These are phyloP conservation scores for Psilocybe cyanescens DNA, from an alignment of 768 basidiomycete species.

Conservation along the genomic window DNA sequence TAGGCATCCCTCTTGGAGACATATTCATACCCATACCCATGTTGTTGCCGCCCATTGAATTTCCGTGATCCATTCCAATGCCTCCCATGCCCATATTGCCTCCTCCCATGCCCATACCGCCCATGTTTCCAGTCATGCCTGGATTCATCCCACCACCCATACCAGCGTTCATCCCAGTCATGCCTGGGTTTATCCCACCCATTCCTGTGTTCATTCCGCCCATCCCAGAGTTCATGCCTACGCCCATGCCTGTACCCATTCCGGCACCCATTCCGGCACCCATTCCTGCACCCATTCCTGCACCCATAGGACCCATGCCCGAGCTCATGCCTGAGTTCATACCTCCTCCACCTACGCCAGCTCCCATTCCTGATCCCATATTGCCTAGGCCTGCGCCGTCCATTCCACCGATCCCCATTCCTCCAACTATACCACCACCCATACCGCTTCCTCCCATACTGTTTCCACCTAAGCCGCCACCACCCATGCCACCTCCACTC, in stretches of 20 bases:
- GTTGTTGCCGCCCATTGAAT: slow-evolving; percentile 1
- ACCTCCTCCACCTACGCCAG: slow-evolving; percentile 4
- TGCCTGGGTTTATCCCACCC: slow-evolving; percentile 1
- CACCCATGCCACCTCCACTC: too few relatives aligned
- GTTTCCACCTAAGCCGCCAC: too few relatives aligned
- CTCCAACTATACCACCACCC: not conserved
- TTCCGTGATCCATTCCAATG: slow-evolving; percentile 13
- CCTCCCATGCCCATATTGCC: not conserved
- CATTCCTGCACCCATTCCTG: slow-evolving; percentile 11
- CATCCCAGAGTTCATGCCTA: slow-evolving; percentile 6
- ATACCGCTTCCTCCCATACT: not conserved
- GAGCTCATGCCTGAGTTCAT: slow-evolving; percentile 14
- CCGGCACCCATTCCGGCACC: not conserved
- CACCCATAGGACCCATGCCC: slow-evolving; percentile 7
- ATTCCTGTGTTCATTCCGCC: slow-evolving; percentile 5
- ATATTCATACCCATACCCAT: slow-evolving; percentile 25
- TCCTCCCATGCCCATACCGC: slow-evolving; percentile 8
- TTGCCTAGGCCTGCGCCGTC: not conserved
- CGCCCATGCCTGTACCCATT: slow-evolving; percentile 3
- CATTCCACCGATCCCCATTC: not conserved
- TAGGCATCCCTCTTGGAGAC: slow-evolving; percentile 17
- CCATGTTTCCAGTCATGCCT: slow-evolving; percentile 5
- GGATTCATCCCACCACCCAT: slow-evolving; percentile 8
- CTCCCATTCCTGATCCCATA: slow-evolving; percentile 8
- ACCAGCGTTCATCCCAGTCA: slow-evolving; percentile 5